Percentiles rank a stretch among this genome's conserved stretches.
phyloP scores from a whole-genome alignment of 805 yeast species.

The Teunomyces aglyptinius region DNA sequence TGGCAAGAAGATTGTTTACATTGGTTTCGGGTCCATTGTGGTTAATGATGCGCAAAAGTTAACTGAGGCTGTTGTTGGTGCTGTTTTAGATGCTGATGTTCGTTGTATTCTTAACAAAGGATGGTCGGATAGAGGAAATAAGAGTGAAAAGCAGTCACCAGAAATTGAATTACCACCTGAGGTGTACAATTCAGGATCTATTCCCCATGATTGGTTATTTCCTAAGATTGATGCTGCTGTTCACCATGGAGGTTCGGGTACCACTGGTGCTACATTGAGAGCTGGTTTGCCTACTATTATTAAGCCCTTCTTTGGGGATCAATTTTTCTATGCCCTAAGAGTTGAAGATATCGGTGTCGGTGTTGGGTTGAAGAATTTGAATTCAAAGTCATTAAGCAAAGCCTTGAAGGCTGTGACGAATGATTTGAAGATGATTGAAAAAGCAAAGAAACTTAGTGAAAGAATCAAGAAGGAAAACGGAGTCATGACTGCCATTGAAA shows the following conservation, averaged over 20 bases:
- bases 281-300: slow-evolving; percentile 87
- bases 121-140: slow-evolving; percentile 78
- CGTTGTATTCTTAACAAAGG: slow-evolving; percentile 89
- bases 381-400: slow-evolving; percentile 56
- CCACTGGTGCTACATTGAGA: slow-evolving; percentile 87
- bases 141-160: slow-evolving; percentile 22
- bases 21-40: slow-evolving; percentile 95
- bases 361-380: slow-evolving; percentile 63
- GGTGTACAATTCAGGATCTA: slow-evolving; percentile 65
- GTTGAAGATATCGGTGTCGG: slow-evolving; percentile 92
- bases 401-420: slow-evolving; percentile 71
- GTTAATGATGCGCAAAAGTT: slow-evolving; percentile 78
- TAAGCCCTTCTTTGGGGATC: slow-evolving; percentile 96
- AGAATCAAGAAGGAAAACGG: slow-evolving; percentile 76
- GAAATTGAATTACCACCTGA: slow-evolving; percentile 60
- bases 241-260: slow-evolving; percentile 97
- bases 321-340: slow-evolving; percentile 84
- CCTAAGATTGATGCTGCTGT: slow-evolving; percentile 89
- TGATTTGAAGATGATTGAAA: slow-evolving; percentile 62
- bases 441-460: slow-evolving; percentile 62
- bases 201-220: slow-evolving; percentile 95
- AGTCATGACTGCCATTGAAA: slow-evolving; percentile 68
- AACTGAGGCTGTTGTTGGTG: slow-evolving; percentile 74
- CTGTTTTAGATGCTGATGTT: slow-evolving; percentile 78
- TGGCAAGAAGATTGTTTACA: slow-evolving; percentile 73